Evolutionary conservation across 2,329 filamentous ascomycete species (phyloP), one percentile per base, ranked within the genome.

Genomic region (Septoria linicola): DNA sequence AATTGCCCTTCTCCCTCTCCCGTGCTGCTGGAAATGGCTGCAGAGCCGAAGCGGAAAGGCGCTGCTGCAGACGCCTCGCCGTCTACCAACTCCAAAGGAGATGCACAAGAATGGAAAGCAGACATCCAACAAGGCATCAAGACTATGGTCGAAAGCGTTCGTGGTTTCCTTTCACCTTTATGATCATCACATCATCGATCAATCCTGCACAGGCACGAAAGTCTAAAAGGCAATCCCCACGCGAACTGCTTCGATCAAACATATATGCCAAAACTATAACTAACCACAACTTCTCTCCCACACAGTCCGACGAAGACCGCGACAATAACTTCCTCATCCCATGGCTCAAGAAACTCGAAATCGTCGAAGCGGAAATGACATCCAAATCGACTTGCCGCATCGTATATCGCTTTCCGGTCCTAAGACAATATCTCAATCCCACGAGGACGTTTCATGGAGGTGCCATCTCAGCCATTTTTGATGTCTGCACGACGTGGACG

Each of bases 391-490:
- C 56, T 2, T 52, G 56, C 1, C 34, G 49, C 4, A 55, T 58
- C 16, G 53, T 55, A 8, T 61, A 55, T 30, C 53, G 58, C 14
- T 64, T 64, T 42, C 53, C 58, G 2, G 59, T 64, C 1, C 49
- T 56, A 13, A 34, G 41, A 10, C 54, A 63, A 30, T 63, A 63
- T 27, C 36, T 60, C 3, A 65, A 64, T 50, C 60, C 59, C 4
- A 55, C 53, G 3, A 51, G 57, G 1, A 55, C 37, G 1, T 53
- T 66, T 2, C 59, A 63, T n/a, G 62, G 63, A 25, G 62, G 61
- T 3, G 58, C 55, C 1, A 51, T 58, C 14, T 53, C 58, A 1
- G 51, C 59, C 1, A 58, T 62, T 20, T 59, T 61, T 45, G 63
- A 66, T 34, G 53, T 59, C 2, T 53, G 47, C 11, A 62, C 59